These are phyloP conservation scores for Glebionis coronaria DNA, from an alignment of 129 eudicot species.

Conservation along the genomic window DNA sequence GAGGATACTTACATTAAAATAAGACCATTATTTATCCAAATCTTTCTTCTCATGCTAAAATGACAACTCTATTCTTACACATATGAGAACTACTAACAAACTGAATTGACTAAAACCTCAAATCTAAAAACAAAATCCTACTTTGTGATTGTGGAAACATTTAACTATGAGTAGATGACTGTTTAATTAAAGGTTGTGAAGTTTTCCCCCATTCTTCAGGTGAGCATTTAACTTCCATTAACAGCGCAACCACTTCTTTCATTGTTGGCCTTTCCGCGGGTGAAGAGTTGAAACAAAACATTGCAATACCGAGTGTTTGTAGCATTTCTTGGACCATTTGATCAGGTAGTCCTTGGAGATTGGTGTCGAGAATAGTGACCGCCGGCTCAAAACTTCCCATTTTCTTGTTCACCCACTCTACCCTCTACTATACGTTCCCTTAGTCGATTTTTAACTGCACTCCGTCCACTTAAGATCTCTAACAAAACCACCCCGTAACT, in stretches of 20 bases:
- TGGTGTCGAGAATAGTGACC: conserved; percentile 52
- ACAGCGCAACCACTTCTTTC: conserved; percentile 90
- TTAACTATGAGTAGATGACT: too few relatives aligned
- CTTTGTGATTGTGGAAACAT: too few relatives aligned
- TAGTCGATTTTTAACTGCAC: conserved; percentile 65
- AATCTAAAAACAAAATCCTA: too few relatives aligned
- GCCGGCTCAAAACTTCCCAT: conserved; percentile 96
- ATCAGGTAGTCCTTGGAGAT: conserved; percentile 79
- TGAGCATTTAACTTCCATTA: conserved; percentile 79
- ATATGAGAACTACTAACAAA: too few relatives aligned
- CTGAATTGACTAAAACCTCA: too few relatives aligned
- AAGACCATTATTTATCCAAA: too few relatives aligned
- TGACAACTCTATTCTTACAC: too few relatives aligned
- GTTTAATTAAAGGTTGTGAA: too few relatives aligned
- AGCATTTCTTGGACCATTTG: conserved; percentile 92
- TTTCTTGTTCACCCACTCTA: conserved; percentile 90
- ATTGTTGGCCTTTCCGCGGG: conserved; percentile 82
- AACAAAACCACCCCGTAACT: too few relatives aligned
- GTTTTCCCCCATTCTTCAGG: conserved; percentile 80
- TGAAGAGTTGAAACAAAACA: conserved; percentile 85
- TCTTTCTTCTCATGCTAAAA: too few relatives aligned
- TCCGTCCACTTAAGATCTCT: conserved; percentile 77
- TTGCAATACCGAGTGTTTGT: conserved; percentile 84
- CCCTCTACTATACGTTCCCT: conserved; percentile 78
- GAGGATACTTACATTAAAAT: too few relatives aligned